Evolutionary conservation across 495 filamentous ascomycete species (phyloP), one percentile per base, ranked within the genome.

Genomic region (Amorphotheca resinae): DNA sequence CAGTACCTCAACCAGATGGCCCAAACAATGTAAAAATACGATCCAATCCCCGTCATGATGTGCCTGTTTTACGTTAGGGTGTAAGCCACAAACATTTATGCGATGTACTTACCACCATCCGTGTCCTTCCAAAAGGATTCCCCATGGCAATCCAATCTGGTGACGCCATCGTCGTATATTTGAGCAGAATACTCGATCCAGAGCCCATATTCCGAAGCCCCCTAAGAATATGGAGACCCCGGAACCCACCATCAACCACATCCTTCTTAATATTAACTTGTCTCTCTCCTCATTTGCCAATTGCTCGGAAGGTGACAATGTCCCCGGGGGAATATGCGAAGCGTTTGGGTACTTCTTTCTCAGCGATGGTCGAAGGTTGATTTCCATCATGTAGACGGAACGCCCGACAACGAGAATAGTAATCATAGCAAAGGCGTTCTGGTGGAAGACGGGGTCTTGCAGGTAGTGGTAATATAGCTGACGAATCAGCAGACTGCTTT

Each of bases 391-490:
- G 53, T 83, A 87, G 71, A 95, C 83, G 47, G 76, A 81, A 14
- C 86, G 77, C 37, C 82, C 60, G n/a, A 95, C 67, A 16, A 94
- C 77, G 12, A 80, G 58, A 2, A 70, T 66, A 0, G 88, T 95
- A n/a, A 98, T 61, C 4, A 87, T 46, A 1, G 80, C 86, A 53
- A 93, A 95, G 9, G 80, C 82, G 46, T 79, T 81, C 58, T 96
- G 91, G 60, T 98, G 91, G 61, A 96, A 98, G 0, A 76, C 67
- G 0, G 91, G 91, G 54, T 95, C 80, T 59, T 95, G 86, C 9
- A 94, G 79, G 56, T 87, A 80, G 53, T 95, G 88, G 62, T 98
- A 98, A 61, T 89, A 93, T 1, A 82, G 67, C 59, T 73, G 4
- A 11, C 9, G 52, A 12, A 14, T 48, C 46, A 22, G 60, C 44